Percentiles rank a stretch among this genome's conserved stretches.
These are phyloP conservation scores for Verticillium isaacii DNA, from an alignment of 2,329 filamentous ascomycete genomes.

Conservation along the genomic window DNA sequence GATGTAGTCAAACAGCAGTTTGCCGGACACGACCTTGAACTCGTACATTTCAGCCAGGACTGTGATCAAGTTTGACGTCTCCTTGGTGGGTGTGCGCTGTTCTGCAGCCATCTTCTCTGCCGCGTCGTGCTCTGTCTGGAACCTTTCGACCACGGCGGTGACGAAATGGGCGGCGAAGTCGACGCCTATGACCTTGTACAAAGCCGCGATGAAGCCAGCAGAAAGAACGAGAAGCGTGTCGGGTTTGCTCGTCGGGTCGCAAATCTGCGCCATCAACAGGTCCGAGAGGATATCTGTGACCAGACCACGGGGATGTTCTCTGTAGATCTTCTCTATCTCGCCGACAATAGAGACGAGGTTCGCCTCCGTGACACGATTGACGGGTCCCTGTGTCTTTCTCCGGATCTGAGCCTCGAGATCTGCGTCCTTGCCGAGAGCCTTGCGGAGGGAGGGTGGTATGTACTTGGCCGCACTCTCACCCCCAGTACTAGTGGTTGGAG, in stretches of 20 bases:
- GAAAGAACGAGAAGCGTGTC: slow-evolving; percentile 90
- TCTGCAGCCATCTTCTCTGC: slow-evolving; percentile 28
- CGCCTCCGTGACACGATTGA: slow-evolving; percentile 90
- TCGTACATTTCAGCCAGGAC: slow-evolving; percentile 86
- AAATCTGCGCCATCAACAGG: slow-evolving; percentile 72
- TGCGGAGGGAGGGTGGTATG: slow-evolving; percentile 78
- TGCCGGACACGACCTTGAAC: slow-evolving; percentile 80
- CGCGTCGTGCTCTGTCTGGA: slow-evolving; percentile 60
- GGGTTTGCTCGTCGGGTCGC: slow-evolving; percentile 70
- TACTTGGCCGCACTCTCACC: slow-evolving; percentile 58
- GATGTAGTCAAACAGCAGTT: slow-evolving; percentile 87
- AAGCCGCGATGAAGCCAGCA: slow-evolving; percentile 80
- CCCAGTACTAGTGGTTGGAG: slow-evolving; percentile 34
- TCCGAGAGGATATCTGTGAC: slow-evolving; percentile 79
- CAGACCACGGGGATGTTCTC: slow-evolving; percentile 77
- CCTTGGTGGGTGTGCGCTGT: slow-evolving; percentile 40
- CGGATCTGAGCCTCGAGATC: slow-evolving; percentile 66
- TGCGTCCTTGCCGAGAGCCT: slow-evolving; percentile 54
- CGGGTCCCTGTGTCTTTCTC: slow-evolving; percentile 77
- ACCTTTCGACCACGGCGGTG: slow-evolving; percentile 70
- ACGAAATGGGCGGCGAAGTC: slow-evolving; percentile 88
- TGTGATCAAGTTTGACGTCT: slow-evolving; percentile 71
- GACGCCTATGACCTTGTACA: slow-evolving; percentile 82
- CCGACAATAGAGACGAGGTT: slow-evolving; percentile 81
- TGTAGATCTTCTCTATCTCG: slow-evolving; percentile 79